Base-by-base conservation (phyloP, 2,329 filamentous ascomycete species). In the Penicillium sclerotiorum region DNA sequence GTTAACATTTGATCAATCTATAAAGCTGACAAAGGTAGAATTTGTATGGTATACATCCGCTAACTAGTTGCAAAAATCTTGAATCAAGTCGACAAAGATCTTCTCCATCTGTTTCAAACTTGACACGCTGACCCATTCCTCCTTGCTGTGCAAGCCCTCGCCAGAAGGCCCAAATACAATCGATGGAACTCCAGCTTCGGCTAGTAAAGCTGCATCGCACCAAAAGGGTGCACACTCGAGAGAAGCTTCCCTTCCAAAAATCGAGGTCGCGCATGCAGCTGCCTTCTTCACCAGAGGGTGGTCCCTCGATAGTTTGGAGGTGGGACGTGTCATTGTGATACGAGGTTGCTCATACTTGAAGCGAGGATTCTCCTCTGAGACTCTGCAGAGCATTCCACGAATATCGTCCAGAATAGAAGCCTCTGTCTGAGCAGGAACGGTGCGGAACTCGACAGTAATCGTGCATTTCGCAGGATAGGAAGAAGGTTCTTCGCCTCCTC, bases 401-500 rank as follows among this genome's bases (percentile, higher is more conserved):
- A 81, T 53, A 13, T 80, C 75, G 1, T 45, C 22, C 4, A 68
- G 51, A 0, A 80, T 70, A 0, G 57, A 56, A 4, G 73, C 61
- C 0, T 63, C 50, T 0, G 73, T 75, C 57, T 81, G 76, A 3
- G 67, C 69, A 2, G 74, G 63, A 0, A 82, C 56, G 0, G 77
- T 81, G 7, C 80, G 73, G 5, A 77, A 71, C 51, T 82, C 80
- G 1, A 81, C 43, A 0, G 71, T 73, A 15, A 82, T 64, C 0
- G 68, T 77, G 60, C 79, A 80, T n/a, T 65, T 63, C 0, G 70
- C 74, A 0, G 79, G 78, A 43, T 82, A 82, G 0, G 77, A 80
- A 0, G 79, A 79, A 0, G 69, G 65, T 43, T 82, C 80, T 46
- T 81, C 77, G 1, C 79, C 78, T 1, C 80, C 79, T 11, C 68